A percentile compares a stretch with the other conserved stretches of the same genome.
Conservation (phyloP, 2,329 filamentous ascomycete species). For the Diplodia seriata region DNA sequence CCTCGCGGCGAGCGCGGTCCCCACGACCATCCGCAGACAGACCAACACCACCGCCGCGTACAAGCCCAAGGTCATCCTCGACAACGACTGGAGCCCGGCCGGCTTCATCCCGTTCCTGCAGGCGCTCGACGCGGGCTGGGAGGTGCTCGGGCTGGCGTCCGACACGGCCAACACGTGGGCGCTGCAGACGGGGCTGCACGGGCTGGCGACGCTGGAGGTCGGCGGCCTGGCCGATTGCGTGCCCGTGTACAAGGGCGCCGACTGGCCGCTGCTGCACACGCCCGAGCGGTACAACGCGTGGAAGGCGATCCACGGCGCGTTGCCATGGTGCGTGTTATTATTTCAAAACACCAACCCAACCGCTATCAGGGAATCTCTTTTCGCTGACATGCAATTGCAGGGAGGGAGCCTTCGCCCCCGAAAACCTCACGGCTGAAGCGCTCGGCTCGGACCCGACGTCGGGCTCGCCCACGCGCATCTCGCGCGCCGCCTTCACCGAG, state of each 20-base stretch:
- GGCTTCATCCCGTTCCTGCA: slow-evolving; percentile 55
- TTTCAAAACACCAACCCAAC: neutral
- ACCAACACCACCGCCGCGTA: neutral
- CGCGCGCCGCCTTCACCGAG: slow-evolving; percentile 52
- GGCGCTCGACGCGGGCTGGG: slow-evolving; percentile 53
- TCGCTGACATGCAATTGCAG: neutral
- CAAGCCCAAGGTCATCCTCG: slow-evolving; percentile 49
- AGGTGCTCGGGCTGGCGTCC: slow-evolving; percentile 53
- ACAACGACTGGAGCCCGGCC: slow-evolving; percentile 56
- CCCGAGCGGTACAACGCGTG: slow-evolving; percentile 54
- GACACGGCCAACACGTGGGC: slow-evolving; percentile 58
- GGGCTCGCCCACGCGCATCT: slow-evolving; percentile 53
- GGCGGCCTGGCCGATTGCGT: slow-evolving; percentile 56
- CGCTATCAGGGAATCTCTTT: no score
- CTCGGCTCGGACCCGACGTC: slow-evolving; percentile 55
- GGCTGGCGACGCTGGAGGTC: slow-evolving; percentile 55
- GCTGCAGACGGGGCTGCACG: slow-evolving; percentile 55
- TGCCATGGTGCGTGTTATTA: slow-evolving; percentile 46
- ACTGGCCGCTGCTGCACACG: slow-evolving; percentile 58
- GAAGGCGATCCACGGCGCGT: slow-evolving; percentile 53
- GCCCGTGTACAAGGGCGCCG: slow-evolving; percentile 56
- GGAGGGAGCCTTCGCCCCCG: slow-evolving; percentile 53
- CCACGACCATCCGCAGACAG: neutral
- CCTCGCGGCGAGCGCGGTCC: neutral
- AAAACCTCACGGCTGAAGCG: slow-evolving; percentile 54